These are phyloP conservation scores for Aspergillus puulaauensis DNA, from an alignment of 2,329 filamentous ascomycete species.

Conservation along the genomic window DNA sequence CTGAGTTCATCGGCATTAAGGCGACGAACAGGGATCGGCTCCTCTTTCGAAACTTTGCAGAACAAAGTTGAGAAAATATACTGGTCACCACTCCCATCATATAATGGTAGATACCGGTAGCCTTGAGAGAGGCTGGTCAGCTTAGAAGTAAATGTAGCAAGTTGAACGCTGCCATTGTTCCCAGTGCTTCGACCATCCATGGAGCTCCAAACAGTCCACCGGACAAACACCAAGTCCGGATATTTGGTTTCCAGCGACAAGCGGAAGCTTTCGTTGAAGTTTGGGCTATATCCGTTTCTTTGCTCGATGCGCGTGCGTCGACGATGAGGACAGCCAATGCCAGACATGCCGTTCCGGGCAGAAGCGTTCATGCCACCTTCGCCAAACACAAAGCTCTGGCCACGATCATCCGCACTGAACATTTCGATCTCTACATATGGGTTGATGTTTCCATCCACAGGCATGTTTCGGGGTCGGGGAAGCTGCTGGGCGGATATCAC, in stretches of 20 bases:
- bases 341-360: constrained; percentile 62
- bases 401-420: constrained; percentile 89
- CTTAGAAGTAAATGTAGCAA: constrained; percentile 92
- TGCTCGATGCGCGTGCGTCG: constrained; percentile 76
- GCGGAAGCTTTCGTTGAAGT: constrained; percentile 76
- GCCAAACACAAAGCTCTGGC: constrained; percentile 67
- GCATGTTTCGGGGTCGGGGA: constrained; percentile 73
- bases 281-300: constrained; percentile 91
- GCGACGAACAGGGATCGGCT: constrained; percentile 45
- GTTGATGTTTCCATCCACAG: constrained; percentile 75
- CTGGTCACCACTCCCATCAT: constrained; percentile 84
- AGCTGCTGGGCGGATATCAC: constrained; percentile 94
- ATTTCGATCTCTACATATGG: constrained; percentile 95
- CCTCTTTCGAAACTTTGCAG: constrained; percentile 74
- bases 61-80: constrained; percentile 95
- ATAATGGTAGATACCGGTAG: constrained; percentile 86
- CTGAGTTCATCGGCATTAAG: constrained; percentile 40
- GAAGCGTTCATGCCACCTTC: constrained; percentile 67
- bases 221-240: constrained; percentile 88
- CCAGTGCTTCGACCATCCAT: constrained; percentile 70
- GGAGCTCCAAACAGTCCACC: constrained; percentile 88
- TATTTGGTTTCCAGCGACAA: constrained; percentile 91
- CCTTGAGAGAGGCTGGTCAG: constrained; percentile 85
- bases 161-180: constrained; percentile 60
- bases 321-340: constrained; percentile 70